phyloP scores from a whole-genome alignment of 352 stramenopile species.

The Pythium insidiosum region DNA sequence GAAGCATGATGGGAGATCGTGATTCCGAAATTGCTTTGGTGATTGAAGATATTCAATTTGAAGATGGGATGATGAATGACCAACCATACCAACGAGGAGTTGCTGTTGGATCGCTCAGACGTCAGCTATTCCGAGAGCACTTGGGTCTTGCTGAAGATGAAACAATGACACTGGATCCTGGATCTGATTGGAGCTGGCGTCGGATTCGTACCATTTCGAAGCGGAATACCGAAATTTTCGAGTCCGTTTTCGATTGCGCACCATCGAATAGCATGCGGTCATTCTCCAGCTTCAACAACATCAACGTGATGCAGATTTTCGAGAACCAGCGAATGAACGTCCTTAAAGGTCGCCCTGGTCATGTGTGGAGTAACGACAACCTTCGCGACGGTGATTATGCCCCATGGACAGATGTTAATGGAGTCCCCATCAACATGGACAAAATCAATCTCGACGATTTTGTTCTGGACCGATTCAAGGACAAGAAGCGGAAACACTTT shows the following conservation, averaged over 20 bases:
- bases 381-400: conserved; percentile 79
- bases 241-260: conserved; percentile 77
- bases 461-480: conserved; percentile 68
- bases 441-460: conserved; percentile 73
- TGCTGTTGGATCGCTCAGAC: conserved; percentile 50
- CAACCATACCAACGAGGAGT: conserved; percentile 53
- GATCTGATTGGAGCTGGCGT: conserved; percentile 54
- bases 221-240: conserved; percentile 75
- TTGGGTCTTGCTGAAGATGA: conserved; percentile 61
- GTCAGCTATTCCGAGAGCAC: conserved; percentile 81
- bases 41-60: conserved; percentile 78
- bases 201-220: conserved; percentile 40
- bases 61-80: conserved; percentile 71
- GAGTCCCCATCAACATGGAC: conserved; percentile 69
- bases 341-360: conserved; percentile 44
- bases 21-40: conserved; percentile 84
- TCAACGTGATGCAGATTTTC: conserved; percentile 79
- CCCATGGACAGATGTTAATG: conserved; percentile 82
- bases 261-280: conserved; percentile 74
- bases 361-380: conserved; percentile 70
- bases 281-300: conserved; percentile 70
- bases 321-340: conserved; percentile 86
- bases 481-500: conserved; percentile 68
- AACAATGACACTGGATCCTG: conserved; percentile 41
- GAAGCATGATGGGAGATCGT: conserved; percentile 89